These are phyloP conservation scores for Stropharia rugosoannulata DNA, from an alignment of 768 basidiomycete genomes.

Conservation along the genomic window DNA sequence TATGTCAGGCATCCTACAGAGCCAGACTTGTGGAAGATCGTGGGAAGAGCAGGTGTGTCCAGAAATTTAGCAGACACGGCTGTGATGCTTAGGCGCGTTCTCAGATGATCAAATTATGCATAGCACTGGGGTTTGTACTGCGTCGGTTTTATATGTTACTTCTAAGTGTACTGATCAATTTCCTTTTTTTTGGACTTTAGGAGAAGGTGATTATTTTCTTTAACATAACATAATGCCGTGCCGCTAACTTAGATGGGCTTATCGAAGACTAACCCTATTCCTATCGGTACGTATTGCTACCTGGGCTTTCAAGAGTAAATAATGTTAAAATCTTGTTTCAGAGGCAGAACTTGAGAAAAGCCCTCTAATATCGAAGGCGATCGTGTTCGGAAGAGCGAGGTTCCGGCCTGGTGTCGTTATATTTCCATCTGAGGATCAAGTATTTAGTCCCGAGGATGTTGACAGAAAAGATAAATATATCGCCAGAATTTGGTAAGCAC, in stretches of 20 bases:
- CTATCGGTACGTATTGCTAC: background rate
- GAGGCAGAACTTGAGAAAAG: background rate
- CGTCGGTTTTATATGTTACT: background rate
- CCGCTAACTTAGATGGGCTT: background rate
- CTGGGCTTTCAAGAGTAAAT: background rate
- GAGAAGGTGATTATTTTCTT: background rate
- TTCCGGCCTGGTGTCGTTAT: constrained; percentile 4
- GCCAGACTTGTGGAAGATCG: background rate
- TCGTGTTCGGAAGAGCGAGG: constrained; percentile 5
- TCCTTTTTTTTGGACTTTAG: background rate
- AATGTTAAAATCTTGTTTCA: background rate
- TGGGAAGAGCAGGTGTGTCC: constrained; percentile 3
- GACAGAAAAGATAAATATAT: background rate
- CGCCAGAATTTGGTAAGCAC: background rate
- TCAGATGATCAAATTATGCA: constrained; percentile 8
- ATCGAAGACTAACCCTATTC: constrained; percentile 3
- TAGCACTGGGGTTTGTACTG: constrained; percentile 2
- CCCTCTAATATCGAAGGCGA: background rate
- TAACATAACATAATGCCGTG: background rate
- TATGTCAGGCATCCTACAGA: constrained; percentile 1
- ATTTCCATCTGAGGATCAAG: background rate
- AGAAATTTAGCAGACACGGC: background rate
- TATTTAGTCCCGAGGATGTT: background rate
- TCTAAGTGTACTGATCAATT: background rate
- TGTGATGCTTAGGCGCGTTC: background rate